A percentile compares a stretch with the other conserved stretches of the same genome.
phyloP scores from a whole-genome alignment of 1,284 basidiomycete genomes.

The Sporisorium graminicola region DNA sequence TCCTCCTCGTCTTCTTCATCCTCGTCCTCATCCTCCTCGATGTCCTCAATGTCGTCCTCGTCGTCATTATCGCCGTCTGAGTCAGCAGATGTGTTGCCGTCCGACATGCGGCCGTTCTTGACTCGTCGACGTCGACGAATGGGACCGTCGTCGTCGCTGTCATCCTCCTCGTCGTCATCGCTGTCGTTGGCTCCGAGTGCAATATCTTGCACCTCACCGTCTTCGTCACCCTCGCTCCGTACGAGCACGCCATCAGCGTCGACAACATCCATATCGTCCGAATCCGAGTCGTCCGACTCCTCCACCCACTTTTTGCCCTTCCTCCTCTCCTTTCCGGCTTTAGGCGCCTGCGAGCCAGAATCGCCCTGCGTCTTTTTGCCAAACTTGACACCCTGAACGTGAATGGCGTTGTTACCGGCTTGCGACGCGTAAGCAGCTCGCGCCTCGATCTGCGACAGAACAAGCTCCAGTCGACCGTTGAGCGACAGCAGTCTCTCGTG shows the following conservation, averaged over 20 bases:
- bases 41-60: constrained; percentile 32
- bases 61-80: constrained; percentile 45
- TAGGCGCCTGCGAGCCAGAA: constrained; percentile 4
- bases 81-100: constrained; percentile 50
- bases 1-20: constrained; percentile 43
- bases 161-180: constrained; percentile 46
- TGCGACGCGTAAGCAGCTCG: constrained; percentile 69
- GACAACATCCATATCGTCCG: constrained; percentile 51
- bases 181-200: constrained; percentile 52
- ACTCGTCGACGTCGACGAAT: constrained; percentile 30
- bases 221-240: constrained; percentile 46
- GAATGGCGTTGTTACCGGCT: constrained; percentile 45
- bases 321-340: constrained; percentile 31
- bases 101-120: constrained; percentile 36
- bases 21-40: constrained; percentile 24
- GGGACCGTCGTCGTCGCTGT: constrained; percentile 46
- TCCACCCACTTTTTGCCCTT: constrained; percentile 61
- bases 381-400: constrained; percentile 59
- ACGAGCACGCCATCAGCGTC: constrained; percentile 42
- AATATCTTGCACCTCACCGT: constrained; percentile 59
- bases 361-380: constrained; percentile 45
- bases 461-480: constrained; percentile 90
- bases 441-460: constrained; percentile 91
- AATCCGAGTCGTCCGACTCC: constrained; percentile 52
- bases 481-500: constrained; percentile 88